Evolutionary conservation across 2,329 filamentous ascomycete species (phyloP).

Genomic region (Graphilbum sp.): DNA sequence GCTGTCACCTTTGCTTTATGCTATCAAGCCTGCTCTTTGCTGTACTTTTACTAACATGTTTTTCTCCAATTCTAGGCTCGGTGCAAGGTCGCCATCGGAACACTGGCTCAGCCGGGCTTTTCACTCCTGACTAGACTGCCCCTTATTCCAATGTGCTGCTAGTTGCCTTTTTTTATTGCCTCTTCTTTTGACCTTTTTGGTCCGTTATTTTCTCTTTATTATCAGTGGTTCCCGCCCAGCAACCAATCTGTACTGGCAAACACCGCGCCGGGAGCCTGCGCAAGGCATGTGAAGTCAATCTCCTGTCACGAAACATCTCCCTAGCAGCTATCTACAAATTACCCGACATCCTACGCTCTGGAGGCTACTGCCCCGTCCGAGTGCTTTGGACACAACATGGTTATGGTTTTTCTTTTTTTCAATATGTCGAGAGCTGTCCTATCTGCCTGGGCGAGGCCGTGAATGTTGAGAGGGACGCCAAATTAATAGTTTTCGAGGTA

Average conservation of each 20-base stretch:
- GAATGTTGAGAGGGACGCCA: too few relatives aligned
- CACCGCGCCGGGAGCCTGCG: conserved; percentile 13
- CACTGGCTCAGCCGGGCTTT: not conserved
- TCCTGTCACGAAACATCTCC: conserved; percentile 19
- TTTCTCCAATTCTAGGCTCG: not conserved
- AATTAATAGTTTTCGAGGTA: not conserved
- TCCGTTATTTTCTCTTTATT: conserved; percentile 2
- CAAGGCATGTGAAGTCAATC: conserved; percentile 16
- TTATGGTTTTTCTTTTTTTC: conserved; percentile 21
- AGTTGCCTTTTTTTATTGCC: not conserved
- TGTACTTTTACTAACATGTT: not conserved
- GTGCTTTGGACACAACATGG: conserved; percentile 23
- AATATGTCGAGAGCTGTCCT: conserved; percentile 3
- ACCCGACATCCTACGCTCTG: conserved; percentile 22
- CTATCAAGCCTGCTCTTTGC: too few relatives aligned
- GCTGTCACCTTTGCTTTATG: too few relatives aligned
- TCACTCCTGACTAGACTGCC: conserved; percentile 4
- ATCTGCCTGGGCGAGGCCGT: not conserved
- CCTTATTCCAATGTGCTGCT: not conserved
- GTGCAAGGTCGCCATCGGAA: conserved; percentile 4
- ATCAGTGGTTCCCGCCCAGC: conserved; percentile 1
- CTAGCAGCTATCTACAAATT: conserved; percentile 20
- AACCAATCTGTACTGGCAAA: conserved; percentile 12
- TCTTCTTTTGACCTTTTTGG: not conserved
- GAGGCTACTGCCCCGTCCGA: conserved; percentile 19